Conservation (phyloP, 352 stramenopile genomes). For the Pythium folliculosum region DNA sequence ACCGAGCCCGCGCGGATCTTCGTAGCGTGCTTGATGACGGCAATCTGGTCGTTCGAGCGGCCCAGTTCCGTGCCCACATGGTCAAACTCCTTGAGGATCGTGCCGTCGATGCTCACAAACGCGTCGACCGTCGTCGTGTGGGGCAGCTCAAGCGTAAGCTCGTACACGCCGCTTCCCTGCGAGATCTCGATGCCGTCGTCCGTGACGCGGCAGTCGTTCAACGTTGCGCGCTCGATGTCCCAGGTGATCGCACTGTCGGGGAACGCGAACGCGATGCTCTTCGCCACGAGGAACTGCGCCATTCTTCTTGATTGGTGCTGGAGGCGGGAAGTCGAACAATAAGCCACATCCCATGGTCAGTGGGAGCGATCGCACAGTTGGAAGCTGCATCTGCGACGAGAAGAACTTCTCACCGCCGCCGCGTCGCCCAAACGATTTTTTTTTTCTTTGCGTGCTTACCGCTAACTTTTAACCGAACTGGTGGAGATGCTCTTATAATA, state of each 20-base stretch:
- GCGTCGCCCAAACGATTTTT: no score
- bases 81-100: constrained; percentile 15
- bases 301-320: neutral
- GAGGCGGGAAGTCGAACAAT: neutral
- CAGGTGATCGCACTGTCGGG: constrained; percentile 16
- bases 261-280: constrained; percentile 21
- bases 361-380: no score
- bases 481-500: no score
- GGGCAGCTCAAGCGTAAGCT: constrained; percentile 14
- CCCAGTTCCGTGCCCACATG: neutral
- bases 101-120: constrained; percentile 22
- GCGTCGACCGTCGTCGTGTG: constrained; percentile 8
- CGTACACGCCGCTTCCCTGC: constrained; percentile 8
- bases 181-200: constrained; percentile 17
- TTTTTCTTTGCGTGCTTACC: no score
- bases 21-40: constrained; percentile 11
- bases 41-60: neutral
- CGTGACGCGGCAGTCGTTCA: neutral
- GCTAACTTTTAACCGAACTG: no score
- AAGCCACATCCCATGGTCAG: no score
- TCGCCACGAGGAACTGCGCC: constrained; percentile 13
- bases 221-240: constrained; percentile 5
- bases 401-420: no score
- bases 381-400: no score
- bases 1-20: constrained; percentile 22